Evolutionary conservation across 257 asterid species (phyloP).

Genomic region (Nicotiana attenuata): DNA sequence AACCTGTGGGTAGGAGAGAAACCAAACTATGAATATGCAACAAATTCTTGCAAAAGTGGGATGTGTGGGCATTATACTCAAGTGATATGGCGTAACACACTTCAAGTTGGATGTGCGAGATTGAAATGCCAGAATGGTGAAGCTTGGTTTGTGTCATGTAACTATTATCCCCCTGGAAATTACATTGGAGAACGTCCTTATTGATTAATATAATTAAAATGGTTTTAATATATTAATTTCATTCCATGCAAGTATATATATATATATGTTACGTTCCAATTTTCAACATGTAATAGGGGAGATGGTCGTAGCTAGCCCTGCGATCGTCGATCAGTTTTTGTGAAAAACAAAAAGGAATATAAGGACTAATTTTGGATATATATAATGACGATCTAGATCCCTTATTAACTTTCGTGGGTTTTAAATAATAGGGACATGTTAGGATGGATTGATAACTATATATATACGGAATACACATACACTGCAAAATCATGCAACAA

Average conservation of each 20-base stretch:
- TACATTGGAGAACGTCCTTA: slow-evolving; percentile 24
- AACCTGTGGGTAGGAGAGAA: slow-evolving; percentile 24
- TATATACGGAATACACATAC: too few relatives aligned
- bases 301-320: neutral
- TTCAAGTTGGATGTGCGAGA: slow-evolving; percentile 25
- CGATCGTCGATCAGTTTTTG: neutral
- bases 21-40: neutral
- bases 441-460: too few relatives aligned
- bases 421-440: too few relatives aligned
- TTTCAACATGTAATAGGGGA: neutral
- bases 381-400: too few relatives aligned
- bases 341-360: neutral
- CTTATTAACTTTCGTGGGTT: too few relatives aligned
- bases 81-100: slow-evolving; percentile 22
- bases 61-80: slow-evolving; percentile 31
- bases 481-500: too few relatives aligned
- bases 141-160: slow-evolving; percentile 22
- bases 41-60: slow-evolving; percentile 12
- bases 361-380: too few relatives aligned
- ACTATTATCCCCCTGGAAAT: slow-evolving; percentile 32
- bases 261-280: neutral
- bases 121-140: slow-evolving; percentile 8
- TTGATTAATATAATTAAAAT: neutral
- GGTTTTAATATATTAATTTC: neutral
- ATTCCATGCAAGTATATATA: neutral